Conservation (phyloP, 2,329 filamentous ascomycete genomes). For the Neofusicoccum cordaticola region DNA sequence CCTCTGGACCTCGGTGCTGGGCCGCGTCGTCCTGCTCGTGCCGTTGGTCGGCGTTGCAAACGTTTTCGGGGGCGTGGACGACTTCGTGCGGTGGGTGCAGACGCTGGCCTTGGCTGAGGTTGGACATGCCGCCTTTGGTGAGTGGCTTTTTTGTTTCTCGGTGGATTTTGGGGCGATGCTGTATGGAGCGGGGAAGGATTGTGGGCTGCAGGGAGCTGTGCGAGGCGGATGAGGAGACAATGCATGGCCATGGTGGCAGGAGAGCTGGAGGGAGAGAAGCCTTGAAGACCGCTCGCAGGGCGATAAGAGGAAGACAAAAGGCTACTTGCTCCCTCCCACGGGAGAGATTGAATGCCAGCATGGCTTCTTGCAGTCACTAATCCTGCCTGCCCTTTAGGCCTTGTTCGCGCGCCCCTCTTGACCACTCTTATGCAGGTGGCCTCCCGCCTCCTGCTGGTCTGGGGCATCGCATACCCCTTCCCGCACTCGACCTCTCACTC, state of each 20-base stretch:
- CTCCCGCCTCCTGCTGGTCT: slow-evolving; percentile 83
- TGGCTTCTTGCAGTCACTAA: neutral
- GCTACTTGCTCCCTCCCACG: too few relatives aligned
- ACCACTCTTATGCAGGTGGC: slow-evolving; percentile 91
- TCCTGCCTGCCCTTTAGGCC: slow-evolving; percentile 48
- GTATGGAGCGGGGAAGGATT: too few relatives aligned
- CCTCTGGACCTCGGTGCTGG: slow-evolving; percentile 76
- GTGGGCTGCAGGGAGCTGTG: too few relatives aligned
- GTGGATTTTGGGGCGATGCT: too few relatives aligned
- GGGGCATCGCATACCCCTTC: slow-evolving; percentile 76
- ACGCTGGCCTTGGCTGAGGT: slow-evolving; percentile 81
- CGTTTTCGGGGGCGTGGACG: slow-evolving; percentile 62
- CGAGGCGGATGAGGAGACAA: too few relatives aligned
- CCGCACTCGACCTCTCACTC: slow-evolving; percentile 59
- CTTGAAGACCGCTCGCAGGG: too few relatives aligned
- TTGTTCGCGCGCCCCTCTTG: slow-evolving; percentile 80
- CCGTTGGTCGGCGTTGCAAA: slow-evolving; percentile 34
- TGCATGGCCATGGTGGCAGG: too few relatives aligned
- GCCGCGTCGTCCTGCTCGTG: slow-evolving; percentile 61
- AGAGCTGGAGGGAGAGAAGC: too few relatives aligned
- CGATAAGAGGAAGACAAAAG: too few relatives aligned
- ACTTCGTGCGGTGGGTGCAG: slow-evolving; percentile 76
- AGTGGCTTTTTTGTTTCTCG: slow-evolving; percentile 23
- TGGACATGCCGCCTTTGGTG: slow-evolving; percentile 74
- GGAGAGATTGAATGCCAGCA: too few relatives aligned